Evolutionary conservation across 768 basidiomycete genomes (phyloP), one percentile per base, ranked within the genome.

Genomic region (Lactarius sp.): DNA sequence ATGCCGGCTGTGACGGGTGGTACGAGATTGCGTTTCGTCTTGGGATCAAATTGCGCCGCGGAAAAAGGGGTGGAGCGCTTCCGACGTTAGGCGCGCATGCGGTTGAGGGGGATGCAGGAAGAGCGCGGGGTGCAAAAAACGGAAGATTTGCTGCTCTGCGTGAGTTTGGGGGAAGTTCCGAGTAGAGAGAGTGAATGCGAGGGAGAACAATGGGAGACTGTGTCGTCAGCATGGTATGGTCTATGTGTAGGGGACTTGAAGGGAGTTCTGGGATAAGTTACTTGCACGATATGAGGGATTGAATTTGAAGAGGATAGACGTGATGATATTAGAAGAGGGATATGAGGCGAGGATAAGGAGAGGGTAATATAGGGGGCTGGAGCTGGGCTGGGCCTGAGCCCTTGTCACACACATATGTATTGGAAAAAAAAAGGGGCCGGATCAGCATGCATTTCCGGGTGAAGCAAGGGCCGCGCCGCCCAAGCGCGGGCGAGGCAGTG

Each of bases 91-190:
- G 34, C 41, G 53, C 47, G 10, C 49, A 51, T 0, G 51, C 2
- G 3, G 62, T 27, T 12, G 66, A 59, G 0, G 64, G 3, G n/a
- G 50, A 54, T n/a, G 50, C 42, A 10, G 41, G 53, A 10, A 60
- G 34, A 0, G 67, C 34, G 46, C 66, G 65, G 37, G 66, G 60
- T 2, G 52, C 55, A 6, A 68, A 67, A 41, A 68, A 68, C 1
- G 67, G 67, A 9, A 68, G 42, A 51, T 68, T 68, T 47, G 67
- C 67, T 33, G 67, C 67, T 55, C 67, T 57, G 36, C 67, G 67
- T 9, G 67, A 55, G n/a, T 62, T 68, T 46, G 67, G 66, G 18
- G 67, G 67, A 13, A 68, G 67, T 44, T 68, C 65, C 18, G 67
- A 63, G 59, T 68, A 68, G 55, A 66, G 60, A 12, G 60, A 59